These are phyloP conservation scores for Mortierella hygrophila DNA, from an alignment of 192 early-diverging fungal species.

Conservation along the genomic window DNA sequence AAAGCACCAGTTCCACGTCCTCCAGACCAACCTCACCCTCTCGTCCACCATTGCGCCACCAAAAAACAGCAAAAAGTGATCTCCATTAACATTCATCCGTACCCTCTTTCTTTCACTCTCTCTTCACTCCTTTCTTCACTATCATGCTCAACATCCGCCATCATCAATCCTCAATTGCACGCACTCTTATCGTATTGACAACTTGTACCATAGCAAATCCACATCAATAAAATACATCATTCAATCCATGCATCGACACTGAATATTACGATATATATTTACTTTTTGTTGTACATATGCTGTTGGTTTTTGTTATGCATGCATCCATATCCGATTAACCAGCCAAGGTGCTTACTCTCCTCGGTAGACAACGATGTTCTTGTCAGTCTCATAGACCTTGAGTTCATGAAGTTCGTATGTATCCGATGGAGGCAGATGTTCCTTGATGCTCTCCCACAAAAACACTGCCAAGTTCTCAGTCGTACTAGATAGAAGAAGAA, in stretches of 20 bases:
- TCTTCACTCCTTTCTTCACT: neutral
- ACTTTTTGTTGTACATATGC: slow-evolving; percentile 2
- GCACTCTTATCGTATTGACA: neutral
- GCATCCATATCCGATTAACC: too few relatives aligned
- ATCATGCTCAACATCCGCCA: neutral
- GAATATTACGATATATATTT: neutral
- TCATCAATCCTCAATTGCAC: neutral
- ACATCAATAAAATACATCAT: neutral
- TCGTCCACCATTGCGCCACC: slow-evolving; percentile 20
- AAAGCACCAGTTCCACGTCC: slow-evolving; percentile 50
- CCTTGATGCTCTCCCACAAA: slow-evolving; percentile 77
- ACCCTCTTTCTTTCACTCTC: neutral
- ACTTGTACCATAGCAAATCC: neutral
- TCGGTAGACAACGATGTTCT: slow-evolving; percentile 76
- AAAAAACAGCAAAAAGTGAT: slow-evolving; percentile 37
- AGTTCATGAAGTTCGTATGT: slow-evolving; percentile 67
- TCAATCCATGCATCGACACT: neutral
- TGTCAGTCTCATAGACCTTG: slow-evolving; percentile 76
- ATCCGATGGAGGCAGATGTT: slow-evolving; percentile 35
- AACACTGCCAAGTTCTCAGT: slow-evolving; percentile 92
- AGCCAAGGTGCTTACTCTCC: slow-evolving; percentile 62
- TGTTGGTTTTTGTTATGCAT: neutral
- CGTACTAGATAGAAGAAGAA: slow-evolving; percentile 66
- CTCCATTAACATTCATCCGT: neutral
- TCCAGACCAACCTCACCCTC: slow-evolving; percentile 46